Evolutionary conservation across 352 stramenopile genomes (phyloP).

Genomic region (Globisporangium cylindrosporum): DNA sequence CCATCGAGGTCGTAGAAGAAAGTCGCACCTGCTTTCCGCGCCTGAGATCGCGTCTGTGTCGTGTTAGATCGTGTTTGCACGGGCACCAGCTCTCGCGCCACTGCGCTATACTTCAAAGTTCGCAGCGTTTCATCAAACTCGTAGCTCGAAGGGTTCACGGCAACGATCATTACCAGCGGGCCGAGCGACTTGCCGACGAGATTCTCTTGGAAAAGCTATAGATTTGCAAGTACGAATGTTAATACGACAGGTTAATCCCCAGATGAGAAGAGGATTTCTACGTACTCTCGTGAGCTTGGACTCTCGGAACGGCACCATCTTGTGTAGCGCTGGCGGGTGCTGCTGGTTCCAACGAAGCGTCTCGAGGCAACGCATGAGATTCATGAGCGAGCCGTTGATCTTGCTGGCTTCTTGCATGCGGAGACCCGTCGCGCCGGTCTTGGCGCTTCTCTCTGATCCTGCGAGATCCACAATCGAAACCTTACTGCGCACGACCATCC

Average conservation of each 20-base stretch:
- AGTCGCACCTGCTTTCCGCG: conserved; percentile 15
- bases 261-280: background rate
- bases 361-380: conserved; percentile 96
- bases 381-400: conserved; percentile 98
- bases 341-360: conserved; percentile 92
- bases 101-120: conserved; percentile 92
- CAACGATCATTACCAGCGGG: conserved; percentile 96
- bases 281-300: conserved; percentile 92
- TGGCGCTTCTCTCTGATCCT: conserved; percentile 68
- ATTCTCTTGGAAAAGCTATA: conserved; percentile 94
- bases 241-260: background rate
- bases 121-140: conserved; percentile 97
- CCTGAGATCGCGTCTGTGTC: conserved; percentile 15
- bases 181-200: conserved; percentile 81
- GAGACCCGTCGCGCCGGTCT: conserved; percentile 73
- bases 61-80: conserved; percentile 30
- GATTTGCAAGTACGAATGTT: background rate
- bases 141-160: conserved; percentile 90
- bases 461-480: conserved; percentile 96
- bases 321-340: conserved; percentile 61
- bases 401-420: conserved; percentile 97
- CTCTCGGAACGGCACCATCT: conserved; percentile 96
- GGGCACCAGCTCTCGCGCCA: conserved; percentile 90
- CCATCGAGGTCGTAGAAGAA: conserved; percentile 56
- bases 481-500: conserved; percentile 31